Base-by-base conservation (phyloP, 352 stramenopile genomes). In the Phytophthora constricta region DNA sequence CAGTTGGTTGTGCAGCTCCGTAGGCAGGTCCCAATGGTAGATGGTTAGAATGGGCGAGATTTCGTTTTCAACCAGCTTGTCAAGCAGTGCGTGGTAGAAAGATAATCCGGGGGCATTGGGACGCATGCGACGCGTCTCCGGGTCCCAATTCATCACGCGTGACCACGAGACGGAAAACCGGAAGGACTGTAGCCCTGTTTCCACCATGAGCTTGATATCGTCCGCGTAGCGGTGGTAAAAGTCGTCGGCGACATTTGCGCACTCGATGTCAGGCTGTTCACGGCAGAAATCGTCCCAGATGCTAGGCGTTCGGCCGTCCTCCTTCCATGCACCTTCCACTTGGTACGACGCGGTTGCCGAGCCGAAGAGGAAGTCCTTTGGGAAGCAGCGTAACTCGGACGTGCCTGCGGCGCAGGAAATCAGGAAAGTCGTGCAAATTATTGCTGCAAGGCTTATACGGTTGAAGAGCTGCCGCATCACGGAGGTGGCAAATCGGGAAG, bases 201-300 rank as follows among this genome's bases (percentile, higher is more conserved):
- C 69, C 56, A 91, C 82, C 91, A 98, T 98, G 20, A 98, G 70
- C 60, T 86, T 58, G 31, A 99, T 81, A 74, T 99, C 96, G 42
- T 97, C 70, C 37, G 90, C 68, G 65, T 89, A 97, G 52, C 79
- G 75, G 76, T 98, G 82, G 67, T 97, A 98, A 60, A 97, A 90
- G 79, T 98, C 92, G 68, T 90, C 92, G 2, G 91, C 91, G 13
- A 97, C 70, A 65, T 97, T 84, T n/a, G 89, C 93, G 17, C 65
- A 96, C 41, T 96, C 79, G 13, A 77, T 68, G 64, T 90, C 68
- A 19, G 77, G 67, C 9, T 82, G 89, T 26, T 78, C 76, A 25
- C 74, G 69, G 42, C 79, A 90, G 66, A 91, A 98, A 34, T 82
- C 85, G 81, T 98, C 94, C 94, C 94, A 98, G 59, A 98, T 98